Evolutionary conservation across 495 filamentous ascomycete species (phyloP).

Genomic region (Penicillium crystallinum): DNA sequence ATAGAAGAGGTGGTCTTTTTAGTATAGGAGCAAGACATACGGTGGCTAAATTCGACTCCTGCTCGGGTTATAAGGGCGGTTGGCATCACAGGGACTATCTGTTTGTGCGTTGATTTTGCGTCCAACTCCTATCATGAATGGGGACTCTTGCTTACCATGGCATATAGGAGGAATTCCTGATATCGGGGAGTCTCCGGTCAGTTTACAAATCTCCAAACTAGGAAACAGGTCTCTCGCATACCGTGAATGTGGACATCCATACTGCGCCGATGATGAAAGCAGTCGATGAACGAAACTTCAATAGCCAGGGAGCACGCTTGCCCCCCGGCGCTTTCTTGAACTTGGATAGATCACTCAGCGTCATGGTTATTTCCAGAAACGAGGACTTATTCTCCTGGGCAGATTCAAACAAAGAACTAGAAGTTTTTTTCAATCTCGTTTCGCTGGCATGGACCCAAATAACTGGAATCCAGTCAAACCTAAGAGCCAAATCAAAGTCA

Average conservation of each 20-base stretch:
- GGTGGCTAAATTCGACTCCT: constrained; percentile 44
- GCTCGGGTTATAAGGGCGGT: constrained; percentile 54
- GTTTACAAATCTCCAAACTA: background rate
- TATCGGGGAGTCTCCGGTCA: background rate
- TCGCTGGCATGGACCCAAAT: background rate
- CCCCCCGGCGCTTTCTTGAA: background rate
- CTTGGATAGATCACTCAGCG: background rate
- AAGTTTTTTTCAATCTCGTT: background rate
- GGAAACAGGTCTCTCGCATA: constrained; percentile 28
- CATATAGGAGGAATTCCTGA: constrained; percentile 43
- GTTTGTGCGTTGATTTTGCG: background rate
- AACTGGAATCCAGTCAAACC: background rate
- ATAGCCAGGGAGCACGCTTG: constrained; percentile 33
- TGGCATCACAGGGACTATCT: constrained; percentile 58
- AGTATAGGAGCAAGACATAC: constrained; percentile 45
- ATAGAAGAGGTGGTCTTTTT: background rate
- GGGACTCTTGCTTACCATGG: constrained; percentile 21
- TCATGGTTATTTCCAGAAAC: background rate
- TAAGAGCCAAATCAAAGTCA: background rate
- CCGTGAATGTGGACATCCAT: constrained; percentile 58
- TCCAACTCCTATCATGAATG: background rate
- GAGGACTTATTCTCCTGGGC: background rate
- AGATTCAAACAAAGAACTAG: background rate
- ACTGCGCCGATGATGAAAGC: constrained; percentile 58
- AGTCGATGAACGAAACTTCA: constrained; percentile 53